Percentiles rank a stretch among this genome's conserved stretches.
These are phyloP conservation scores for Cyclotella baltica DNA, from an alignment of 108 stramenopile genomes.

Conservation along the genomic window DNA sequence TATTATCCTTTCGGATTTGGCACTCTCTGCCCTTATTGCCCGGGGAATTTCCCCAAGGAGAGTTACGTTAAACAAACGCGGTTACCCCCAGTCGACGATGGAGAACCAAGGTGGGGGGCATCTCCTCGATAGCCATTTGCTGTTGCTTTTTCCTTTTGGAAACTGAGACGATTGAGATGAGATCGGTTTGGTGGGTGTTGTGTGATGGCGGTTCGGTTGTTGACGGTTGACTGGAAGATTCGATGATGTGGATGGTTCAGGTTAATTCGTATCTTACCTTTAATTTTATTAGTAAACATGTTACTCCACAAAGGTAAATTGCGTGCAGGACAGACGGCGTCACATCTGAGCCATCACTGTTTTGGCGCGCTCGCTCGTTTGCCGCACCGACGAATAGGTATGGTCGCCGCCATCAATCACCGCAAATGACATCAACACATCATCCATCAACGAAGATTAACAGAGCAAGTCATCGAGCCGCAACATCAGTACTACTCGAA, in stretches of 20 bases:
- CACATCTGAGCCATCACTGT: no score
- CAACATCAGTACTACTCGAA: no score
- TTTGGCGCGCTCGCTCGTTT: no score
- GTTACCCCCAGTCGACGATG: conserved; percentile 59
- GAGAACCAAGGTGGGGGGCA: conserved; percentile 55
- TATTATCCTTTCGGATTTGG: conserved; percentile 65
- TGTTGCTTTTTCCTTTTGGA: conserved; percentile 5
- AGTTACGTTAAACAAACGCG: background rate
- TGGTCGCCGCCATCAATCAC: no score
- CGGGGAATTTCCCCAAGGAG: conserved; percentile 91
- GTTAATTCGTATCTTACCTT: background rate
- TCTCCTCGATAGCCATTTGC: conserved; percentile 63
- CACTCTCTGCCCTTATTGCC: conserved; percentile 79
- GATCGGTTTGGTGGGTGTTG: background rate
- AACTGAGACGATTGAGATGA: conserved; percentile 21
- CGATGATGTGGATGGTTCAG: background rate
- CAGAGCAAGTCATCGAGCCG: no score
- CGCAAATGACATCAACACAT: no score
- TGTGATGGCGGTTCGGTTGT: background rate
- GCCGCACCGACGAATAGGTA: no score
- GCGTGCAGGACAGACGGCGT: no score
- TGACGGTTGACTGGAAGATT: background rate
- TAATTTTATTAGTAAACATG: background rate
- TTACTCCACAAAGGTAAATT: no score
- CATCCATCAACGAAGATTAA: no score